Conservation (phyloP, 2,329 filamentous ascomycete genomes). For the Microsporum audouinii region DNA sequence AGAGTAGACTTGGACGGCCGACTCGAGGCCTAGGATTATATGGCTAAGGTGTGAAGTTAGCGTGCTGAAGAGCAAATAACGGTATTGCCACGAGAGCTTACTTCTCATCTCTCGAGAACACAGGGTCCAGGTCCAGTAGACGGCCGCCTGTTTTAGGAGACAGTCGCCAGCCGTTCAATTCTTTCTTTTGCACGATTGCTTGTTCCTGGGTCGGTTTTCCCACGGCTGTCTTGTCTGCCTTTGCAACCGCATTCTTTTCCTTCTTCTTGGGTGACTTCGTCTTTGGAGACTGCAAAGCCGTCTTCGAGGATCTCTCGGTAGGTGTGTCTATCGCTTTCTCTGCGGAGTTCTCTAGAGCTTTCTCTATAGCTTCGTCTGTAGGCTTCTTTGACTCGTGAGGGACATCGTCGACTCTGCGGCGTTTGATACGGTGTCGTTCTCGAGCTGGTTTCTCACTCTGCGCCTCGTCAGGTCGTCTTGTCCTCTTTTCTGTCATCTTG, state of each 20-base stretch:
- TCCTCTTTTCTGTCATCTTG: constrained; percentile 11
- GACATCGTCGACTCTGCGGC: constrained; percentile 1
- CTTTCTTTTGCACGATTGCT: neutral
- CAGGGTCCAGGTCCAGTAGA: constrained; percentile 45
- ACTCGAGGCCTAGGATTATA: constrained; percentile 63
- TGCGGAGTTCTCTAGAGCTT: neutral
- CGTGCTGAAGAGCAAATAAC: neutral
- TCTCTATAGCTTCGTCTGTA: neutral
- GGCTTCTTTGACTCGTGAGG: neutral
- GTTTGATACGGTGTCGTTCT: constrained; percentile 10
- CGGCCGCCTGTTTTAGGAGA: constrained; percentile 35
- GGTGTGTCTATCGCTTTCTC: neutral
- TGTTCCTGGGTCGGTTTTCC: neutral
- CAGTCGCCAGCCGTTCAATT: constrained; percentile 8
- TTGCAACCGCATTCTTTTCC: neutral
- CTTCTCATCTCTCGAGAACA: constrained; percentile 48
- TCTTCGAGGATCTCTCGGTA: neutral
- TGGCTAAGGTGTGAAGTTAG: constrained; percentile 39
- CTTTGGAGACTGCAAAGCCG: neutral
- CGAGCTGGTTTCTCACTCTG: constrained; percentile 5
- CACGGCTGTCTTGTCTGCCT: neutral
- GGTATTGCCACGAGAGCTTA: constrained; percentile 19
- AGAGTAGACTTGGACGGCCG: constrained; percentile 69
- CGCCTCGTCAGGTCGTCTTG: constrained; percentile 9
- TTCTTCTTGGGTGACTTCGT: neutral